These are phyloP conservation scores for Globisporangium radiosum DNA, from an alignment of 352 stramenopile species.

Conservation along the genomic window DNA sequence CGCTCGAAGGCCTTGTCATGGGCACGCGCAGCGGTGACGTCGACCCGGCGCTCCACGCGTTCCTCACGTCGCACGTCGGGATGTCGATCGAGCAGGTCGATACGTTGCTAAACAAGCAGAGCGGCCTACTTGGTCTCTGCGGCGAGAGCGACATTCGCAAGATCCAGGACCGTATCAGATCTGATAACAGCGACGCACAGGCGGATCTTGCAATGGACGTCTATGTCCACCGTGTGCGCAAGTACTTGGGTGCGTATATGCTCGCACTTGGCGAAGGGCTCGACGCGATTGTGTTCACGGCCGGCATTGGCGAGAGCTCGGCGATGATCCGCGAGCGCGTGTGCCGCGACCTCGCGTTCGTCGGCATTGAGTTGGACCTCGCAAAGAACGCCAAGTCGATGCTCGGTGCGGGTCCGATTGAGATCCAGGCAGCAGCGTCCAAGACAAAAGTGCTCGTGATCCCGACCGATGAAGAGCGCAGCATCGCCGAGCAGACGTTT, in stretches of 20 bases:
- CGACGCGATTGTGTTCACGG: slow-evolving; percentile 88
- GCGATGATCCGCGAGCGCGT: slow-evolving; percentile 72
- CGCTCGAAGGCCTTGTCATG: slow-evolving; percentile 86
- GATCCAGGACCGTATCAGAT: slow-evolving; percentile 51
- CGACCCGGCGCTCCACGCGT: slow-evolving; percentile 79
- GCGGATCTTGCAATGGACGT: slow-evolving; percentile 76
- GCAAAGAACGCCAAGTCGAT: slow-evolving; percentile 62
- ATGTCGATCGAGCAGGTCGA: slow-evolving; percentile 77
- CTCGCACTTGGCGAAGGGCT: slow-evolving; percentile 60
- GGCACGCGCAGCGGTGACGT: slow-evolving; percentile 83
- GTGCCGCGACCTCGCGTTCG: slow-evolving; percentile 46
- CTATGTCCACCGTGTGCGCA: slow-evolving; percentile 80
- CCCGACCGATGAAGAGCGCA: slow-evolving; percentile 88
- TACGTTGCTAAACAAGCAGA: slow-evolving; percentile 88
- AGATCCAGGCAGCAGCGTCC: slow-evolving; percentile 46
- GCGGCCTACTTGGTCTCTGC: slow-evolving; percentile 73
- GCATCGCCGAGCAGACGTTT: slow-evolving; percentile 84
- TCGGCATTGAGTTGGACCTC: slow-evolving; percentile 72
- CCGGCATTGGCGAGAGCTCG: slow-evolving; percentile 83
- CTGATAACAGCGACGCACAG: slow-evolving; percentile 34
- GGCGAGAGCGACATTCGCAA: slow-evolving; percentile 80
- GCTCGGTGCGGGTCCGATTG: slow-evolving; percentile 45
- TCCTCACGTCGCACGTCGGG: slow-evolving; percentile 53
- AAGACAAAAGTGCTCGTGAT: slow-evolving; percentile 77
- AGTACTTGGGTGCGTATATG: slow-evolving; percentile 83